Evolutionary conservation across 352 stramenopile species (phyloP), one percentile per base, ranked within the genome.

Genomic region (Phytophthora colocasiae): DNA sequence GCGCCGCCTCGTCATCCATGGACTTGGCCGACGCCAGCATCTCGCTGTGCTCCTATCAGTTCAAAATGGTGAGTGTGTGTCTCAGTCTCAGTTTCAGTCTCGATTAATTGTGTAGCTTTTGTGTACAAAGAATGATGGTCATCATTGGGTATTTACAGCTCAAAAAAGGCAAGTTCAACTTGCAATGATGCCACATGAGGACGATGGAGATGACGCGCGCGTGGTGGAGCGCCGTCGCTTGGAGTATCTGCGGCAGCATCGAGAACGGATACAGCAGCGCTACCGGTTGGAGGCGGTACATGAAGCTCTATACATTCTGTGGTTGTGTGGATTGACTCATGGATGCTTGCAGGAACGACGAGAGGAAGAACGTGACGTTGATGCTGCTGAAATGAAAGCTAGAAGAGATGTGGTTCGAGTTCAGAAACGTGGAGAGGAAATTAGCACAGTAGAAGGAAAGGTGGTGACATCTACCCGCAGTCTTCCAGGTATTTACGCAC

Each of bases 211-310:
- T 6, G 77, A 78, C 40, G 26, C 44, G 24, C 78, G 75, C 32
- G 63, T 26, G 14, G 73, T 86, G 56, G 79, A 88, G 62, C 53
- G 48, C 24, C 65, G 53, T 1, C 75, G 81, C 0, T 27, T 81
- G 19, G 79, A 63, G 38, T 89, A 78, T 45, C 58, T 89, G 48
- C 71, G 68, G 2, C 73, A 58, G 1, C 81, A 88, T 41, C 75
- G 65, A 38, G 80, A 81, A 63, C 51, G 65, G 51, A 71, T 89
- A 14, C 69, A 83, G 43, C 83, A 86, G 57, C 80, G 77, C 14
- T 75, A 77, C 51, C 77, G 80, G n/a, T 65, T 89, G 17, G 81
- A 90, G 31, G 84, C 80, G 70, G 81, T 92, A 46, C 17, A 44
- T 12, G 17, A 39, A 22, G 19, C 19, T n/a, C 46, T 29, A 27